Base-by-base conservation (phyloP, 2,329 filamentous ascomycete genomes). In the Pseudocercospora eumusae region DNA sequence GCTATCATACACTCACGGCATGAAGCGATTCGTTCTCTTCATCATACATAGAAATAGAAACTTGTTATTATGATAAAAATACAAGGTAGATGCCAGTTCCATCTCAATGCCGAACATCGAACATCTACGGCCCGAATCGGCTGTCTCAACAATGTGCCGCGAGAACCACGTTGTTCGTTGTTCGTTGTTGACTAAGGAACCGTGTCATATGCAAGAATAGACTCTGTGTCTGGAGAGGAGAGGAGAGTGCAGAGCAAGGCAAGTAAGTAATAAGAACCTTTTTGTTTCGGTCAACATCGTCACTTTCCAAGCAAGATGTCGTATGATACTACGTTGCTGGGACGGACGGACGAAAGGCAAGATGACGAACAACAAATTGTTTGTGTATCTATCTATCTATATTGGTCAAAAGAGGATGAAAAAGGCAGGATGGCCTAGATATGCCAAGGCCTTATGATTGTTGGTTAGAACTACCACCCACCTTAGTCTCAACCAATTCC, bases 401-500 rank as follows among this genome's bases (percentile, higher is more conserved):
- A n/a, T n/a, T n/a, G n/a, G n/a, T n/a, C n/a, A n/a, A n/a, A n/a
- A n/a, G n/a, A n/a, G n/a, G n/a, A n/a, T n/a, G n/a, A n/a, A n/a
- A n/a, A n/a, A n/a, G n/a, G n/a, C n/a, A n/a, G n/a, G n/a, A n/a
- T n/a, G n/a, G n/a, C n/a, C n/a, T n/a, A n/a, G n/a, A n/a, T n/a
- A 36, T 36, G 33, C 13, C n/a, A 5, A 36, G 4, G 11, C 44
- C 44, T 47, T 25, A 20, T 20, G 23, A 3, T 25, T 25, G 23
- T 25, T 25, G 6, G 3, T 6, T 18, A n/a, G 5, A 2, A 3
- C 33, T 13, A 6, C 54, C 58, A 15, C 68, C 68, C 27, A 73
- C 66, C 60, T 75, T 75, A 56, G 66, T 63, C 64, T 96, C 91
- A 54, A 96, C 90, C 75, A 99, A 78, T 74, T 98, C 93, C 68